These are phyloP conservation scores for Podila clonocystis DNA, from an alignment of 192 early-diverging fungal species.

Conservation along the genomic window DNA sequence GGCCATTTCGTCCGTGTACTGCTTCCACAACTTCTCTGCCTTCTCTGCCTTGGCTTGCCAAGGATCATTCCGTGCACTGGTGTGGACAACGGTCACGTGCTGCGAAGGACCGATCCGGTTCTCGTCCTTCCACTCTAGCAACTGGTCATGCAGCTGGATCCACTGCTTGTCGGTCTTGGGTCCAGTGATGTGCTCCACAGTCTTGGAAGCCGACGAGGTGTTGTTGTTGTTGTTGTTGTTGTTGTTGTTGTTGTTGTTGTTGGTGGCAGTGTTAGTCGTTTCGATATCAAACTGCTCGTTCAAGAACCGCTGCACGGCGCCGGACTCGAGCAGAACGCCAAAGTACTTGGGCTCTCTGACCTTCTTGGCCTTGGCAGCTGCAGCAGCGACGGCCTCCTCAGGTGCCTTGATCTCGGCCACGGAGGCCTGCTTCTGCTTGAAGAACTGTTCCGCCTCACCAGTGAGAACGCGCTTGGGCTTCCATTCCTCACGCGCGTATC, in stretches of 20 bases:
- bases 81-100: constrained; percentile 68
- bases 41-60: constrained; percentile 29
- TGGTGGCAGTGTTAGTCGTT: neutral
- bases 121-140: constrained; percentile 25
- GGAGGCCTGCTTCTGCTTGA: constrained; percentile 3
- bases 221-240: constrained; percentile 10
- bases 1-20: constrained; percentile 15
- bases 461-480: constrained; percentile 24
- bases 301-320: constrained; percentile 27
- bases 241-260: neutral
- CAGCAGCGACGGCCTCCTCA: neutral
- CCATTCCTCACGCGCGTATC: constrained; percentile 52
- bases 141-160: constrained; percentile 18
- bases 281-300: constrained; percentile 35
- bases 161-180: constrained; percentile 16
- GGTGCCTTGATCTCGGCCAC: neutral
- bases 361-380: neutral
- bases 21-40: constrained; percentile 33
- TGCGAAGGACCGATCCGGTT: constrained; percentile 22
- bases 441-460: constrained; percentile 25
- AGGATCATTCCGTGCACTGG: constrained; percentile 24
- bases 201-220: neutral
- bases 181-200: constrained; percentile 33
- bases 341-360: constrained; percentile 34
- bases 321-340: constrained; percentile 9